These are phyloP conservation scores for Aspergillus felis DNA, from an alignment of 2,329 filamentous ascomycete species.

Conservation along the genomic window DNA sequence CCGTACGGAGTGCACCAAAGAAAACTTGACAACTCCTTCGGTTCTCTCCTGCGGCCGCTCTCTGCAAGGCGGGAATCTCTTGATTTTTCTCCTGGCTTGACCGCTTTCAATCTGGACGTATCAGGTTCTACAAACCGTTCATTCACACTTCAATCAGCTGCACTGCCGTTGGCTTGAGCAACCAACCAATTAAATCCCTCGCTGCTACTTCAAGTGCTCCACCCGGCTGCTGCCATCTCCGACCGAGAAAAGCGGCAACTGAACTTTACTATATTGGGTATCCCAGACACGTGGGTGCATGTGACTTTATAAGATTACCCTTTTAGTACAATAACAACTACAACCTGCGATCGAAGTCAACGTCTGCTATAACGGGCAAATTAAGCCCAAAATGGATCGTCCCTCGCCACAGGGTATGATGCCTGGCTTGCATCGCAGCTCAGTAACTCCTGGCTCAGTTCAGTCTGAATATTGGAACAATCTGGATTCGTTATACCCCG, in stretches of 20 bases:
- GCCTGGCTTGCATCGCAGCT: conserved; percentile 25
- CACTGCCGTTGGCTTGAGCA: conserved; percentile 7
- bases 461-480: conserved; percentile 36
- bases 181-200: conserved; percentile 10
- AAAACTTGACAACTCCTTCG: not conserved
- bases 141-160: conserved; percentile 6
- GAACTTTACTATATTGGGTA: conserved; percentile 10
- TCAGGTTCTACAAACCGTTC: conserved; percentile 8
- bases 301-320: conserved; percentile 12
- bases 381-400: conserved; percentile 32
- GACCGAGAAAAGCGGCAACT: conserved; percentile 1
- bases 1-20: not conserved
- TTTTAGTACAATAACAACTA: conserved; percentile 3
- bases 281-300: conserved; percentile 17
- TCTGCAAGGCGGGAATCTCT: conserved; percentile 1
- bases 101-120: conserved; percentile 7
- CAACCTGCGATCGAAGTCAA: not conserved
- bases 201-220: not conserved
- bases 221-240: conserved; percentile 1
- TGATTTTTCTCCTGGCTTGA: not conserved
- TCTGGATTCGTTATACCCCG: conserved; percentile 30
- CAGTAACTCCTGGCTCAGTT: conserved; percentile 25
- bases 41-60: not conserved
- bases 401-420: conserved; percentile 26
- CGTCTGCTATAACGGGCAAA: conserved; percentile 7